Evolutionary conservation across 345 rosid genomes (phyloP).

Genomic region (Eucalyptus coolabah): DNA sequence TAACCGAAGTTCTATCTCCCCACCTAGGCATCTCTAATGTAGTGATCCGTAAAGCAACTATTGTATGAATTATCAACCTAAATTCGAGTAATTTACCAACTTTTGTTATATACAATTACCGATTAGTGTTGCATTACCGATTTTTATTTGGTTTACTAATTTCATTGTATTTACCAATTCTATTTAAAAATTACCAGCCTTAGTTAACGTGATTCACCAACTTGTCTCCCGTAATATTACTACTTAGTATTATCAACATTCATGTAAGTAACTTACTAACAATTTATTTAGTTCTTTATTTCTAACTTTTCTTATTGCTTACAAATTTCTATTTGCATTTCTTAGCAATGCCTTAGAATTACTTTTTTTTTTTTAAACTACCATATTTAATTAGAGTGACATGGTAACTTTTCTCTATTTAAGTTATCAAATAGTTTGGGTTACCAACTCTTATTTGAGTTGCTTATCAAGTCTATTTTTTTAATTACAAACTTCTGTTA

Average conservation of each 20-base stretch:
- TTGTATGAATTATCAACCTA: not conserved
- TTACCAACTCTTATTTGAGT: not conserved
- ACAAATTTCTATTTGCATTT: not conserved
- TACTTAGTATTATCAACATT: not conserved
- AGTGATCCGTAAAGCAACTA: not conserved
- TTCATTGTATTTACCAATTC: not conserved
- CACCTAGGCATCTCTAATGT: not conserved
- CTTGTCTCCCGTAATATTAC: not conserved
- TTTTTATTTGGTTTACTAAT: too few relatives aligned
- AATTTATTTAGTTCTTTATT: not conserved
- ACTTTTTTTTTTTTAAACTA: too few relatives aligned
- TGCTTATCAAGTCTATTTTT: not conserved
- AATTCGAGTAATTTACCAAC: too few relatives aligned
- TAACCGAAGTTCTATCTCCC: not conserved
- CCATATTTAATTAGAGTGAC: not conserved
- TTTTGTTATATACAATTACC: too few relatives aligned
- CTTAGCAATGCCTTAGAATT: not conserved
- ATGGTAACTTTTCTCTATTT: not conserved
- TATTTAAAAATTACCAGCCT: not conserved
- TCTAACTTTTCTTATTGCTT: not conserved
- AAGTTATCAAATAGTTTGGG: too few relatives aligned
- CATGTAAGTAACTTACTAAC: not conserved
- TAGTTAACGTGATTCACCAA: not conserved
- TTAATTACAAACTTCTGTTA: too few relatives aligned
- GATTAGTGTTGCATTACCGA: rapidly evolving